Percentiles rank a stretch among this genome's conserved stretches.
Evolutionary conservation across 345 rosid genomes (phyloP).

Genomic region (Combretum micranthum): DNA sequence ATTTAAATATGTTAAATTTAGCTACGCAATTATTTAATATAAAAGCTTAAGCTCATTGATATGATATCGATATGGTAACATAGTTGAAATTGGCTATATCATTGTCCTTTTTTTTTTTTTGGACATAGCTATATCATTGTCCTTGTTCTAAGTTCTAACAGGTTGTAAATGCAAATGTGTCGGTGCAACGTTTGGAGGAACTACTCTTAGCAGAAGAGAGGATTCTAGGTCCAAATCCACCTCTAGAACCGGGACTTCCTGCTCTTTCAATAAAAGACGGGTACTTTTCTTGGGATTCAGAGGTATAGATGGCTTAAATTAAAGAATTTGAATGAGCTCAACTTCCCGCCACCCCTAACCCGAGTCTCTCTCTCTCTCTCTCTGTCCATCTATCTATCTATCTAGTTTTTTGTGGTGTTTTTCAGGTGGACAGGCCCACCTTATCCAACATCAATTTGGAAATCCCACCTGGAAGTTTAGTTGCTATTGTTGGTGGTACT

Average conservation of each 20-base stretch:
- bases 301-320: conserved; percentile 31
- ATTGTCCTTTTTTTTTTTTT: too few species aligned
- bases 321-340: too few species aligned
- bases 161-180: conserved; percentile 90
- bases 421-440: conserved; percentile 56
- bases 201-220: conserved; percentile 80
- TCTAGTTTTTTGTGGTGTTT: background rate
- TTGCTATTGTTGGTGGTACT: conserved; percentile 89
- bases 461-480: conserved; percentile 71
- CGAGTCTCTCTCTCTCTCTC: background rate
- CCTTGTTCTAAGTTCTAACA: conserved; percentile 21
- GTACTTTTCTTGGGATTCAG: conserved; percentile 79
- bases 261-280: conserved; percentile 81
- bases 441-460: conserved; percentile 70
- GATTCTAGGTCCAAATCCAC: conserved; percentile 65
- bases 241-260: conserved; percentile 63
- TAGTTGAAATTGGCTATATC: too few species aligned
- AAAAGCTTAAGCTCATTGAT: too few species aligned
- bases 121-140: background rate
- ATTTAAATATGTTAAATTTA: too few species aligned
- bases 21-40: too few species aligned
- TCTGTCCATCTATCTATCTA: too few species aligned
- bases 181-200: conserved; percentile 84
- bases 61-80: too few species aligned
- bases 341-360: too few species aligned